A percentile compares a stretch with the other conserved stretches of the same genome.
Evolutionary conservation across 345 rosid genomes (phyloP).

Genomic region (Murraya koenigii): DNA sequence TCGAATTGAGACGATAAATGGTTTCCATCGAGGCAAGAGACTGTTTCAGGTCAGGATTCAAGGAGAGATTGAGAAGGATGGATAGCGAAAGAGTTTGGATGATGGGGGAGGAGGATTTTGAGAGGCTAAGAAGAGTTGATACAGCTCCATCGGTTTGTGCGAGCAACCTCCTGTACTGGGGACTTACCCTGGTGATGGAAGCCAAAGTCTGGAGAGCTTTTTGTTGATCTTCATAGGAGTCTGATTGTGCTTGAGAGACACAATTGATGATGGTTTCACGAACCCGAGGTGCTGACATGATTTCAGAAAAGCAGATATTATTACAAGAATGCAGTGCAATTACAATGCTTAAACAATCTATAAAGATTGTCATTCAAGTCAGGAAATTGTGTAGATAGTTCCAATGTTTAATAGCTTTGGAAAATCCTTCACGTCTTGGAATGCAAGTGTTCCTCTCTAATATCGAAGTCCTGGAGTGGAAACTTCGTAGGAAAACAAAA

Average conservation of each 20-base stretch:
- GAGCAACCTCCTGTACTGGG: slow-evolving; percentile 38
- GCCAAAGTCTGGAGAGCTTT: slow-evolving; percentile 47
- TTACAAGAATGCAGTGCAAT: background rate
- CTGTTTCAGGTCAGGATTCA: slow-evolving; percentile 50
- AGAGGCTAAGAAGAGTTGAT: slow-evolving; percentile 33
- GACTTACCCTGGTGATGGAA: slow-evolving; percentile 46
- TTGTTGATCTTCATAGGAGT: slow-evolving; percentile 30
- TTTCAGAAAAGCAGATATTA: background rate
- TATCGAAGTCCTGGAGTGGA: background rate
- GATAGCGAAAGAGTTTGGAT: slow-evolving; percentile 38
- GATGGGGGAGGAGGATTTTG: slow-evolving; percentile 29
- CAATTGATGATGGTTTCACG: slow-evolving; percentile 30
- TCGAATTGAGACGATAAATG: slow-evolving; percentile 42
- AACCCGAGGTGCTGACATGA: slow-evolving; percentile 27
- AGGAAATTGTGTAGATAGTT: slow-evolving; percentile 5
- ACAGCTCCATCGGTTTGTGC: slow-evolving; percentile 42
- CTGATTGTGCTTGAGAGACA: slow-evolving; percentile 34
- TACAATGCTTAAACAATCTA: background rate
- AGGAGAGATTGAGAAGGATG: slow-evolving; percentile 57
- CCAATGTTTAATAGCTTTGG: slow-evolving; percentile 11
- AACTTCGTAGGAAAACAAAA: background rate
- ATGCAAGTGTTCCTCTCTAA: background rate
- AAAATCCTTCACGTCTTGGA: background rate
- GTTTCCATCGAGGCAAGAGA: slow-evolving; percentile 46
- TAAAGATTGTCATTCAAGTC: slow-evolving; percentile 2